Conservation (phyloP, 2,329 filamentous ascomycete genomes). For the Lanzia echinophila region DNA sequence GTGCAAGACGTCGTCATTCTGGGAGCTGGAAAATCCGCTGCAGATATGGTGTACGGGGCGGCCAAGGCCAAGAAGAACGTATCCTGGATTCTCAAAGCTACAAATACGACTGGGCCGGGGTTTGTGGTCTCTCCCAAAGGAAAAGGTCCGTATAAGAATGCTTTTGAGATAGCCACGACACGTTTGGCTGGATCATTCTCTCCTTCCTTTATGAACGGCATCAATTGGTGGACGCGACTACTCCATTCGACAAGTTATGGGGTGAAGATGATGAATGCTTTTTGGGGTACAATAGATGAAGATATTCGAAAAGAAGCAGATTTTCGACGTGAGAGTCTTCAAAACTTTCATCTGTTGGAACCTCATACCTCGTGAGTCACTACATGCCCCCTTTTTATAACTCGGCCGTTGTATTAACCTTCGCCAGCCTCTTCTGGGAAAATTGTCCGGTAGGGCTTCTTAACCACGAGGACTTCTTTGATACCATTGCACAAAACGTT, state of each 20-base stretch:
- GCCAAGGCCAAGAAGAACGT: not conserved
- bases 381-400: not conserved
- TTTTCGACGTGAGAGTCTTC: constrained; percentile 20
- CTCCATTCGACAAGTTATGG: constrained; percentile 15
- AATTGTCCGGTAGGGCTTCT: constrained; percentile 24
- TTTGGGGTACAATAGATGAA: constrained; percentile 19
- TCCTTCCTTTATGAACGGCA: constrained; percentile 13
- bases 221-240: constrained; percentile 14
- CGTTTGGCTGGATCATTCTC: constrained; percentile 9
- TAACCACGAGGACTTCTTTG: constrained; percentile 25
- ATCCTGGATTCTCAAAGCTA: not conserved
- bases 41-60: not conserved
- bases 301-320: constrained; percentile 22
- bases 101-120: not conserved
- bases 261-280: constrained; percentile 16
- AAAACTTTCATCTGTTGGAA: constrained; percentile 24
- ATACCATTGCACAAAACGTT: constrained; percentile 20
- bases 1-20: too few relatives aligned
- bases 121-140: not conserved
- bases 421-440: constrained; percentile 24
- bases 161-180: constrained; percentile 18
- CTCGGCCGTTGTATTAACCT: constrained; percentile 8
- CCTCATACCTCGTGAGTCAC: constrained; percentile 22
- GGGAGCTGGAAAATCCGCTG: not conserved
- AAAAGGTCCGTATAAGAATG: not conserved